Percentiles rank a stretch among this genome's conserved stretches.
These are phyloP conservation scores for Rubroshorea leprosula DNA, from an alignment of 345 rosid species.

Conservation along the genomic window DNA sequence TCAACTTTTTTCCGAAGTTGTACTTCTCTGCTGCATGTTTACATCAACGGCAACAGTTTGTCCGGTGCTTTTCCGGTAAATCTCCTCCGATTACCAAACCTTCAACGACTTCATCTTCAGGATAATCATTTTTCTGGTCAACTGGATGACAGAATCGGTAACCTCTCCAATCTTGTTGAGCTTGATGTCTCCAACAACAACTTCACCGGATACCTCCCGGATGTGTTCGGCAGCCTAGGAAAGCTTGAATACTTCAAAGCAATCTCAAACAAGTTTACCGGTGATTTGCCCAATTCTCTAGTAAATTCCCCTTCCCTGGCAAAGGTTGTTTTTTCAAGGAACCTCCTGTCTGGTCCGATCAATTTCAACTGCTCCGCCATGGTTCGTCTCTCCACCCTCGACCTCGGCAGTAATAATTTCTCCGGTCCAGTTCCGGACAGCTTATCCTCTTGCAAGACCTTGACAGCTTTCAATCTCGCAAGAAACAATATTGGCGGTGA, in stretches of 20 bases:
- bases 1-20: slow-evolving; percentile 19
- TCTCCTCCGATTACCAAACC: slow-evolving; percentile 21
- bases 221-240: slow-evolving; percentile 22
- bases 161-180: slow-evolving; percentile 22
- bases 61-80: slow-evolving; percentile 22
- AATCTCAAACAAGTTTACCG: slow-evolving; percentile 15
- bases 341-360: slow-evolving; percentile 18
- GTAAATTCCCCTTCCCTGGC: slow-evolving; percentile 28
- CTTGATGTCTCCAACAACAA: slow-evolving; percentile 26
- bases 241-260: slow-evolving; percentile 26
- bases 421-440: slow-evolving; percentile 16
- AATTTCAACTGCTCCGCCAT: slow-evolving; percentile 32
- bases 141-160: slow-evolving; percentile 11
- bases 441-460: slow-evolving; percentile 17
- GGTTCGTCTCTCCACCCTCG: slow-evolving; percentile 12
- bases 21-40: slow-evolving; percentile 23
- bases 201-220: slow-evolving; percentile 28
- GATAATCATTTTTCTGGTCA: slow-evolving; percentile 23
- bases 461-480: slow-evolving; percentile 14
- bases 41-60: slow-evolving; percentile 21
- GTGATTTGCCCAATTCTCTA: slow-evolving; percentile 27
- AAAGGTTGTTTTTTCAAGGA: slow-evolving; percentile 17
- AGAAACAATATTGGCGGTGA: slow-evolving; percentile 11
- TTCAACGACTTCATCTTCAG: slow-evolving; percentile 19
- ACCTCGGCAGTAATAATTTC: slow-evolving; percentile 22